Percentiles rank a stretch among this genome's conserved stretches.
phyloP scores from a whole-genome alignment of 768 basidiomycete species.

The Boletus pseudopeckii region DNA sequence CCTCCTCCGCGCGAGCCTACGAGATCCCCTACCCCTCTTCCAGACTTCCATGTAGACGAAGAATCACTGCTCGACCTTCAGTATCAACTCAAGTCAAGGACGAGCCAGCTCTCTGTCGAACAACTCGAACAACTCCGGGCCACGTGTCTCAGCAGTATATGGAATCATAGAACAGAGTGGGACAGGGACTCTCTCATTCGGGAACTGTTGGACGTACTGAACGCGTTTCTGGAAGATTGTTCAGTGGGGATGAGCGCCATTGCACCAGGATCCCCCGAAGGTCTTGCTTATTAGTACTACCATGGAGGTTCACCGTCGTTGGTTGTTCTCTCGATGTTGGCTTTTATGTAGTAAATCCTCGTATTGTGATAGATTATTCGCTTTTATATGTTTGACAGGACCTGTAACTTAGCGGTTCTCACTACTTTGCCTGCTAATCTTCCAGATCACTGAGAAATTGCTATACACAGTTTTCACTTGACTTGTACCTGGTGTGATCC shows the following conservation, averaged over 20 bases:
- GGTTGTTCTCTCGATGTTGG: background rate
- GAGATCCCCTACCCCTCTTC: constrained; percentile 65
- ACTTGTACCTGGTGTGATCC: too few relatives aligned
- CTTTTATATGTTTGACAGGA: constrained; percentile 12
- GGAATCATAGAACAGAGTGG: constrained; percentile 82
- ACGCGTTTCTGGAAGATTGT: constrained; percentile 67
- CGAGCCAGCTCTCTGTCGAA: constrained; percentile 69
- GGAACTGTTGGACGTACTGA: constrained; percentile 55
- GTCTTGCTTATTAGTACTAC: constrained; percentile 3
- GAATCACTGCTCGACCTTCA: constrained; percentile 47
- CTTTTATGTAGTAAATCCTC: background rate
- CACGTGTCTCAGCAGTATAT: constrained; percentile 72
- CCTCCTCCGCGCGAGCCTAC: constrained; percentile 41
- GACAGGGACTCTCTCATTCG: constrained; percentile 63
- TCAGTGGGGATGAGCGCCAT: constrained; percentile 19
- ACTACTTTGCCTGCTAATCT: constrained; percentile 1
- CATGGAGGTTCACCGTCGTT: background rate
- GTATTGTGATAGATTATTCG: constrained; percentile 21
- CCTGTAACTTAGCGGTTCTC: constrained; percentile 21
- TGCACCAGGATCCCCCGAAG: background rate
- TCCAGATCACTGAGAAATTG: background rate
- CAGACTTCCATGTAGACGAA: constrained; percentile 70
- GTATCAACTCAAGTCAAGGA: constrained; percentile 48
- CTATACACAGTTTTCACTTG: too few relatives aligned
- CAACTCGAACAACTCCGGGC: constrained; percentile 94